Conservation (phyloP, 2,329 filamentous ascomycete genomes). For the Blastomyces parvus region DNA sequence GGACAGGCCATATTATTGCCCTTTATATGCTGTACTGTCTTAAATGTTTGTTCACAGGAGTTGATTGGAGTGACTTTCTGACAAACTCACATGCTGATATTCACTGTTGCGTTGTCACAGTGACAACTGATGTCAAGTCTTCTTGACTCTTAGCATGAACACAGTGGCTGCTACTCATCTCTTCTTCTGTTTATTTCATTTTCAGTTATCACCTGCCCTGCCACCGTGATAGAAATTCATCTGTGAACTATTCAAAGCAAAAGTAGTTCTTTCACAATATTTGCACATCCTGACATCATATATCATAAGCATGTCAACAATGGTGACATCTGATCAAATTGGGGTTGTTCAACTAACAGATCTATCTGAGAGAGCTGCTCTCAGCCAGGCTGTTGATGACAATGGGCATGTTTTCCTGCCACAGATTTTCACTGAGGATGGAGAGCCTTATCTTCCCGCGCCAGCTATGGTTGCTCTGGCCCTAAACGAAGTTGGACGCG, state of each 20-base stretch:
- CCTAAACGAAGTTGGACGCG: conserved; percentile 9
- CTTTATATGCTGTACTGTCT: not conserved
- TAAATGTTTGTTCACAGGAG: not conserved
- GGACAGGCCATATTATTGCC: not conserved
- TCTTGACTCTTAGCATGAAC: not conserved
- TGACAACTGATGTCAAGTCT: not conserved
- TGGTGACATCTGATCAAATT: not conserved
- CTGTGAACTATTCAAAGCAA: not conserved
- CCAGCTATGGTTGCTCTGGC: conserved; percentile 8
- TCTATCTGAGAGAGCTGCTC: not conserved
- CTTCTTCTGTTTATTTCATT: not conserved
- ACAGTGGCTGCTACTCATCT: not conserved
- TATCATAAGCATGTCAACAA: not conserved
- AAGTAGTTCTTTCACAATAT: not conserved
- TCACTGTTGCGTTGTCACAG: not conserved
- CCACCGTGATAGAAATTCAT: not conserved
- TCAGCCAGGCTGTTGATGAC: not conserved
- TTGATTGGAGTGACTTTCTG: not conserved
- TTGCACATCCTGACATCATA: not conserved
- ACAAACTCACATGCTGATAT: not conserved
- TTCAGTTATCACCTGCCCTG: not conserved
- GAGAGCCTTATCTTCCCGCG: not conserved
- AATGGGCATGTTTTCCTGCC: not conserved
- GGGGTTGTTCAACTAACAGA: not conserved
- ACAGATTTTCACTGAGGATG: conserved; percentile 2